Conservation (phyloP, 2,329 filamentous ascomycete species). For the Tolypocladium amazonense region DNA sequence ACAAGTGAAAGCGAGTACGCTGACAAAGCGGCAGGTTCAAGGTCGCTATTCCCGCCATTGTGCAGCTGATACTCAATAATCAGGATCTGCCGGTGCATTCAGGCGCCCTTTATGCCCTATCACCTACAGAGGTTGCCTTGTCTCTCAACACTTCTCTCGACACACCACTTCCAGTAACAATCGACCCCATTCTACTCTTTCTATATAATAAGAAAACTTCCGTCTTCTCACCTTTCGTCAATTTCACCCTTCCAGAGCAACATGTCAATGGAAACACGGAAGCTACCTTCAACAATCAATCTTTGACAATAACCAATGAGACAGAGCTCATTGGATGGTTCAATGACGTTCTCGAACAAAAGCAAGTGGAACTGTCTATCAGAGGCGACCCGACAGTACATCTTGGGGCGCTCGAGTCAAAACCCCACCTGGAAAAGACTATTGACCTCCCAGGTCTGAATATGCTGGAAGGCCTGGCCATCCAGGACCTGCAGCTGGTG, state of each 20-base stretch:
- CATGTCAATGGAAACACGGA: slow-evolving; percentile 24
- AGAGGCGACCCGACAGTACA: slow-evolving; percentile 21
- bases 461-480: slow-evolving; percentile 25
- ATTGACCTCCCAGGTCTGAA: slow-evolving; percentile 28
- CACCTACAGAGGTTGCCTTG: background rate
- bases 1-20: background rate
- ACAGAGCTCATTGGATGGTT: background rate
- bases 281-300: slow-evolving; percentile 21
- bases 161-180: background rate
- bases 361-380: slow-evolving; percentile 19
- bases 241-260: slow-evolving; percentile 15
- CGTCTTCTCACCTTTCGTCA: background rate
- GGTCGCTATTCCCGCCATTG: background rate
- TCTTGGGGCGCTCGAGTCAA: slow-evolving; percentile 27
- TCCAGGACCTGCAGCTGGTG: slow-evolving; percentile 26
- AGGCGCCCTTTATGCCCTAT: background rate
- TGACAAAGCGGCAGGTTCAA: background rate
- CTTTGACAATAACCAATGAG: background rate
- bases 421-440: slow-evolving; percentile 21
- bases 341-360: background rate
- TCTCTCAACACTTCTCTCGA: background rate
- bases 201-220: background rate
- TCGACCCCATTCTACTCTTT: background rate
- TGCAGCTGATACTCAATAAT: background rate
- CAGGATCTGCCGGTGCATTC: background rate